Evolutionary conservation across 1,284 basidiomycete genomes (phyloP).

Genomic region (Apiotrichum veenhuisii): DNA sequence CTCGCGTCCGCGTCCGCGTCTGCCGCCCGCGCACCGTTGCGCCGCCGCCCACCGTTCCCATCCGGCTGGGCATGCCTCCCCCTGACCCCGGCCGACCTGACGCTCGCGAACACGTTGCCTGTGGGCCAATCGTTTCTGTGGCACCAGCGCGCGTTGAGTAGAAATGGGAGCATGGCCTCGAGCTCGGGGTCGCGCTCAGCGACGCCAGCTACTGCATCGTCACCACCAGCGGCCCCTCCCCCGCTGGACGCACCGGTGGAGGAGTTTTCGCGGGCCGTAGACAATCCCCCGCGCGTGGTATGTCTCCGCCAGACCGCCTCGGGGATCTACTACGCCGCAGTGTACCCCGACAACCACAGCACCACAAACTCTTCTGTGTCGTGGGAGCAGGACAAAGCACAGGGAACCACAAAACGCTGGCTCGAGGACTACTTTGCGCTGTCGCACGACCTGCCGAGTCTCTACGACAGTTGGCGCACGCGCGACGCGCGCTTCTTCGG

Average conservation of each 20-base stretch:
- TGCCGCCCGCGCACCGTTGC: not conserved
- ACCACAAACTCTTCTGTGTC: constrained; percentile 11
- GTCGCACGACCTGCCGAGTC: constrained; percentile 33
- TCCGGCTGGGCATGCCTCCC: constrained; percentile 35
- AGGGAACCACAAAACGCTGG: constrained; percentile 68
- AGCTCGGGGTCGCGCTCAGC: too few species aligned
- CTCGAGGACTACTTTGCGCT: constrained; percentile 88
- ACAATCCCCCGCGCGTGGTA: constrained; percentile 59
- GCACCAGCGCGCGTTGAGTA: constrained; percentile 26
- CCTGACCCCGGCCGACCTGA: constrained; percentile 32
- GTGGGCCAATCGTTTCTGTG: constrained; percentile 49
- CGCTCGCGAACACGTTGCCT: constrained; percentile 45
- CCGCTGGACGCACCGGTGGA: constrained; percentile 20
- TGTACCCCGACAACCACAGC: constrained; percentile 53
- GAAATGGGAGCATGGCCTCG: too few species aligned
- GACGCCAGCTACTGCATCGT: too few species aligned
- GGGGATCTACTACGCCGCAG: constrained; percentile 66
- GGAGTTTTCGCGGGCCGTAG: constrained; percentile 44
- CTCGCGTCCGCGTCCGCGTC: too few species aligned
- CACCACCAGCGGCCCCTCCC: too few species aligned
- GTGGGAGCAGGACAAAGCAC: constrained; percentile 47
- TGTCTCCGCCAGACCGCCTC: constrained; percentile 70
- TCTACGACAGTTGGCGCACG: constrained; percentile 73
- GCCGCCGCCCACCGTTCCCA: constrained; percentile 36
- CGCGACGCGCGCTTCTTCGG: constrained; percentile 71